Conservation (phyloP, 2,329 filamentous ascomycete species). For the Cladosporium sp. region DNA sequence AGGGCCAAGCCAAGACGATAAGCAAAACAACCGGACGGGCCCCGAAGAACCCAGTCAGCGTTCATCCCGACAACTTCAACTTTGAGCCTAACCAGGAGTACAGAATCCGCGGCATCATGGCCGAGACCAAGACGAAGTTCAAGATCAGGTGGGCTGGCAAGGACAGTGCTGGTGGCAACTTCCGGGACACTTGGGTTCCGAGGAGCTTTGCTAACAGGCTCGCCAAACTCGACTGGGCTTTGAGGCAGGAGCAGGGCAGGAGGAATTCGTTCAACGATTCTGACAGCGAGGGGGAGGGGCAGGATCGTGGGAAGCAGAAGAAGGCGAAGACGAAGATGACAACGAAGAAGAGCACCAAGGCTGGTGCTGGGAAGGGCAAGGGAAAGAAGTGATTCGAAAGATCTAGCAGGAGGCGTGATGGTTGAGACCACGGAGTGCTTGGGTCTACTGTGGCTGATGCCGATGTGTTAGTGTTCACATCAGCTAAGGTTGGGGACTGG, state of each 20-base stretch:
- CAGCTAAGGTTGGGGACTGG: too few species aligned
- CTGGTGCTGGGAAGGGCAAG: neutral
- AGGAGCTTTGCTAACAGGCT: neutral
- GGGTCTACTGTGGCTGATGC: too few species aligned
- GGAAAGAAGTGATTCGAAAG: neutral
- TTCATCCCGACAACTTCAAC: neutral
- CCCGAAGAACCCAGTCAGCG: neutral
- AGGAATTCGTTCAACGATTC: neutral
- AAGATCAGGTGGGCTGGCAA: neutral
- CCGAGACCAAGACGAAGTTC: neutral
- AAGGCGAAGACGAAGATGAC: neutral
- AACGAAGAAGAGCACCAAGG: neutral
- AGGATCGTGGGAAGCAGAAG: neutral
- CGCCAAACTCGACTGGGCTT: neutral
- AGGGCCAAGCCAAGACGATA: too few species aligned
- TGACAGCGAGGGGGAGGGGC: neutral
- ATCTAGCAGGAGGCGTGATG: neutral
- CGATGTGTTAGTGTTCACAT: too few species aligned
- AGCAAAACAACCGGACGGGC: neutral
- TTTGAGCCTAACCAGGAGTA: neutral
- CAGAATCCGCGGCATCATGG: neutral
- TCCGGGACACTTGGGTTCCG: neutral
- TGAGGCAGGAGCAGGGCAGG: neutral
- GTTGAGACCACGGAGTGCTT: neutral
- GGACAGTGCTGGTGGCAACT: neutral